These are phyloP conservation scores for Davidsoniella eucalypti DNA, from an alignment of 2,329 filamentous ascomycete species.

Conservation along the genomic window DNA sequence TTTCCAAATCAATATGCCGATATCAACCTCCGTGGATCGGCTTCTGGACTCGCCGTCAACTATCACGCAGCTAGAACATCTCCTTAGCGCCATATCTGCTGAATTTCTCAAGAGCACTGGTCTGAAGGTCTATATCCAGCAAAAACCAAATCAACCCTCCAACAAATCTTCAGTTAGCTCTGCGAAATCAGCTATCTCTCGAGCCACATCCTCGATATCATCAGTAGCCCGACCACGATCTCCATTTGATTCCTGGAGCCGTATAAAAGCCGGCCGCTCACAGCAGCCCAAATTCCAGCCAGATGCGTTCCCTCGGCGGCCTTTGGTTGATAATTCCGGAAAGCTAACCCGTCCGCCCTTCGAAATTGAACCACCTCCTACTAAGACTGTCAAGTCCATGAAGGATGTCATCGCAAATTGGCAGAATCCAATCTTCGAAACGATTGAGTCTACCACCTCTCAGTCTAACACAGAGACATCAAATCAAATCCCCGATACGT, in stretches of 20 bases:
- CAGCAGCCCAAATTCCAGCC: slow-evolving; percentile 1
- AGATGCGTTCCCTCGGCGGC: slow-evolving; percentile 1
- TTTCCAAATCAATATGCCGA: slow-evolving; percentile 41
- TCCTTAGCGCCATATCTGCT: slow-evolving; percentile 51
- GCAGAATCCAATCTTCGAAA: slow-evolving; percentile 57
- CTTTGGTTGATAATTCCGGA: slow-evolving; percentile 8
- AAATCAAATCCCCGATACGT: too few relatives aligned
- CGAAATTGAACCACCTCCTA: background rate
- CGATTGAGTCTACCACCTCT: too few relatives aligned
- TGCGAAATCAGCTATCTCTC: background rate
- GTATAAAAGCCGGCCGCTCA: slow-evolving; percentile 16
- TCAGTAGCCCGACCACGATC: slow-evolving; percentile 11
- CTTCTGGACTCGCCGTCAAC: background rate
- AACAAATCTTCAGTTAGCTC: background rate
- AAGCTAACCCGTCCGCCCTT: slow-evolving; percentile 13
- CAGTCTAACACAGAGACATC: too few relatives aligned
- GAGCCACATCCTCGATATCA: slow-evolving; percentile 35
- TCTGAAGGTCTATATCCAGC: background rate
- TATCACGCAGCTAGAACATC: slow-evolving; percentile 25
- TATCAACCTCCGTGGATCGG: background rate
- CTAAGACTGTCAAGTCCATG: slow-evolving; percentile 34
- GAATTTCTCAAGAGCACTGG: slow-evolving; percentile 53
- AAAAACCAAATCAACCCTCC: background rate
- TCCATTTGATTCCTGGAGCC: slow-evolving; percentile 24
- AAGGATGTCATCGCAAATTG: slow-evolving; percentile 44